Base-by-base conservation (phyloP, 2,329 filamentous ascomycete species). In the Ophiostoma sp. region DNA sequence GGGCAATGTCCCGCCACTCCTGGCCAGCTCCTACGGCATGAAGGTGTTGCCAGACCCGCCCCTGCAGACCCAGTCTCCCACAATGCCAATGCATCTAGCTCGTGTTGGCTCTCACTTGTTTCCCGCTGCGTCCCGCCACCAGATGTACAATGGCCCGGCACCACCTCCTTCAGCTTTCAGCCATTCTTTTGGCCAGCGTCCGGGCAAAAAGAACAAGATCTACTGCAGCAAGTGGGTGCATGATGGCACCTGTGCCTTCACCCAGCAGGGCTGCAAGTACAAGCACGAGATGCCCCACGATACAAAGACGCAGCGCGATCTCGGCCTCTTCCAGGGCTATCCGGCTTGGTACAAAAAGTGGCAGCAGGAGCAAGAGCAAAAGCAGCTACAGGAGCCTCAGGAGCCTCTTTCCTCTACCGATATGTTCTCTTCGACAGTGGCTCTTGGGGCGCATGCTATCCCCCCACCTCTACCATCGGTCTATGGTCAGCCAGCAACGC, bases 211-310 rank as follows among this genome's bases (percentile, higher is more conserved):
- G 38, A 75, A 77, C 69, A 96, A 96, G 76, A 80, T 89, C 38
- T 96, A 90, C 77, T 97, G 93, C 78, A 91, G 92, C 69, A 92
- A 94, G 77, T 97, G 93, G 93, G 89, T 97, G 67, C 88, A 91
- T 73, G 89, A 90, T 69, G 93, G 92, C 27, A 87, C 91, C 60
- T 97, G 93, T 76, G 90, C 90, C 71, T 97, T 92, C 76, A 88
- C 85, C 3, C 91, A 96, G 76, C 89, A 93, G 75, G 93, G 93
- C 0, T 97, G 93, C 80, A 87, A 89, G 72, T 97, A 88, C 81
- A 94, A 93, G 79, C 93, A 97, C 76, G 91, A 95, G 76, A 96
- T 97, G 90, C 93, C 93, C 0, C 77, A 80, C 40, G 87, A 93
- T 72, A 81, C 82, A 66, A 79, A 81, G 0, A 90, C 87, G 0